Base-by-base conservation (phyloP, 2,329 filamentous ascomycete genomes). In the Neobulgaria alba region DNA sequence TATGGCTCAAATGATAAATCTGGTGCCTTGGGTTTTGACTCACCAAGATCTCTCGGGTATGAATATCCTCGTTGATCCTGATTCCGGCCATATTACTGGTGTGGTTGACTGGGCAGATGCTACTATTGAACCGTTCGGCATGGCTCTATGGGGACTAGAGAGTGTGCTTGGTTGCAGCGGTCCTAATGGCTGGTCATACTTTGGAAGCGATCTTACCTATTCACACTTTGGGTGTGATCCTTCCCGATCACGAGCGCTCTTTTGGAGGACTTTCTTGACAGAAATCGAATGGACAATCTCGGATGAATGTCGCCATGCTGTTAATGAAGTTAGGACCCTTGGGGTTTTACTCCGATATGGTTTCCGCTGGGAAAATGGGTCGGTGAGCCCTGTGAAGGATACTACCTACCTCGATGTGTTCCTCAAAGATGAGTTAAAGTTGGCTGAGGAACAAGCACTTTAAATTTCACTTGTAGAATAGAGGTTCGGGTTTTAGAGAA, bases 71-170 rank as follows among this genome's bases (percentile, higher is more conserved):
- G 21, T 39, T 4, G 36, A 43, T 39, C 41, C 41, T 30, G 10
- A 34, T 20, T 38, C 36, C 17, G 30, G 43, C 10, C 16, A 45
- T 29, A 39, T 42, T 4, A 42, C 39, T 9, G 31, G 43, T 18
- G 31, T 45, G 7, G 18, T 45, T 21, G 35, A 45, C 38, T 45
- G 35, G 38, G 38, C 38, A 23, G 43, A 45, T 14, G 38, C 39
- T 34, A 42, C 15, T 10, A 45, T 45, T 17, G 26, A 18, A 15
- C 43, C 29, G 34, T 45, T 45, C 29, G 38, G 42, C 29, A 33
- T 45, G 15, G 14, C 38, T 32, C 20, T 45, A 29, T 45, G 31
- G 38, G 38, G 38, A 20, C 15, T 45, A 14, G 33, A 38, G 29
- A 45, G 20, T 31, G 17, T 39, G 16, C 35, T 43, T 38, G 31